A percentile compares a stretch with the other conserved stretches of the same genome.
phyloP scores from a whole-genome alignment of 208 protist species.

The Leishmania major region DNA sequence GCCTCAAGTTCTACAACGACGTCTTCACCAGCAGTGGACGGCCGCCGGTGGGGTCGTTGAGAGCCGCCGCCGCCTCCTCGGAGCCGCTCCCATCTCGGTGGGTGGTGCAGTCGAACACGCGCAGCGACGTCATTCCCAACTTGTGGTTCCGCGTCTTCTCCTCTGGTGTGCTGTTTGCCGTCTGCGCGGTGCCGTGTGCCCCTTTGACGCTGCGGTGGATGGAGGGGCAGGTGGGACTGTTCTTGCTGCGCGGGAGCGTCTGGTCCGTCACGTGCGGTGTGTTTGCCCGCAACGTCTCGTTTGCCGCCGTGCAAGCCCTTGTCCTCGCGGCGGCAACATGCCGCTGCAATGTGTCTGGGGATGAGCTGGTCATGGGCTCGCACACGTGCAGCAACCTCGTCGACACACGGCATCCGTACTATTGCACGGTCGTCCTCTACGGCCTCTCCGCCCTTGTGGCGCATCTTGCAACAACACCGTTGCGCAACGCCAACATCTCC shows the following conservation, averaged over 20 bases:
- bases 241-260: conserved; percentile 70
- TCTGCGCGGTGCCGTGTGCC: conserved; percentile 50
- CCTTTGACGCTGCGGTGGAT: conserved; percentile 70
- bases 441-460: conserved; percentile 41
- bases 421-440: conserved; percentile 52
- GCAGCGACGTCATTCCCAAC: conserved; percentile 35
- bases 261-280: conserved; percentile 74
- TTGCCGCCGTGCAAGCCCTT: conserved; percentile 42
- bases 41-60: conserved; percentile 25
- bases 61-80: conserved; percentile 17
- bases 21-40: conserved; percentile 17
- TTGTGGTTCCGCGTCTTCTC: conserved; percentile 52
- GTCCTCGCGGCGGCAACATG: conserved; percentile 14
- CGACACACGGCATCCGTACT: conserved; percentile 80
- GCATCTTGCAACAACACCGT: conserved; percentile 51
- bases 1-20: conserved; percentile 51
- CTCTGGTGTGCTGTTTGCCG: conserved; percentile 55
- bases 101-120: conserved; percentile 68
- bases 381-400: conserved; percentile 29
- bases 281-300: conserved; percentile 46
- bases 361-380: conserved; percentile 6
- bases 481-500: conserved; percentile 59
- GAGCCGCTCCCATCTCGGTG: conserved; percentile 42
- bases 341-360: conserved; percentile 5
- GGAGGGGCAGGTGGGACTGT: conserved; percentile 70